These are phyloP conservation scores for Malbranchea zuffiana DNA, from an alignment of 2,329 filamentous ascomycete genomes.

Conservation along the genomic window DNA sequence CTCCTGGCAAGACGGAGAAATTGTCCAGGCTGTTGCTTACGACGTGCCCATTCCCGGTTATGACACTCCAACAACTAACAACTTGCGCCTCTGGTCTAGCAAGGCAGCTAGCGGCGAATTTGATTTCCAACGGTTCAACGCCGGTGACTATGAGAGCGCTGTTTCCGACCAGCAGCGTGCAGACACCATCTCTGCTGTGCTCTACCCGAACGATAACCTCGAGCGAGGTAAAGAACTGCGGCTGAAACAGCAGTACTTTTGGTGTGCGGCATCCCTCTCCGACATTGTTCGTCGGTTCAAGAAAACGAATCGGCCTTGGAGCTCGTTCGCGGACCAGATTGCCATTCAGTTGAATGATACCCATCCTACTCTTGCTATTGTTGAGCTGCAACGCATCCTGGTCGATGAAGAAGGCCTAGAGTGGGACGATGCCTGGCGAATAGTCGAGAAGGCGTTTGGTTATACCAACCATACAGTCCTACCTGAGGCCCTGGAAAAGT, in stretches of 20 bases:
- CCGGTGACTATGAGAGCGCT: constrained; percentile 91
- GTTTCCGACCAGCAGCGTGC: constrained; percentile 96
- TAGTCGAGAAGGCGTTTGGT: constrained; percentile 68
- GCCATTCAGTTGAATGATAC: constrained; percentile 98
- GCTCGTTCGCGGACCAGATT: constrained; percentile 83
- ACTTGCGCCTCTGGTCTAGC: constrained; percentile 92
- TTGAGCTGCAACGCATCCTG: constrained; percentile 87
- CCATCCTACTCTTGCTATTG: constrained; percentile 89
- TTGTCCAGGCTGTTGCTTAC: constrained; percentile 83
- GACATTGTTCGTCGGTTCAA: constrained; percentile 98
- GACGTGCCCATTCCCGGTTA: constrained; percentile 90
- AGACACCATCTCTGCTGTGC: constrained; percentile 95
- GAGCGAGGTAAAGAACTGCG: constrained; percentile 94
- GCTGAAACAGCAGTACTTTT: constrained; percentile 99
- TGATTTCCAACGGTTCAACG: constrained; percentile 99
- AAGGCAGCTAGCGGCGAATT: constrained; percentile 96
- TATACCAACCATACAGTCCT: constrained; percentile 99
- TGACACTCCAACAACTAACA: constrained; percentile 83
- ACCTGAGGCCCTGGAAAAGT: constrained; percentile 94
- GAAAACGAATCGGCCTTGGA: constrained; percentile 86
- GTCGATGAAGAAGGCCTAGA: constrained; percentile 80
- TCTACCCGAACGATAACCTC: constrained; percentile 96
- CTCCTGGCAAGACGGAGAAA: constrained; percentile 86
- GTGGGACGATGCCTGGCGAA: constrained; percentile 86
- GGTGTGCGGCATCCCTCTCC: constrained; percentile 91